Conservation (phyloP, 2,329 filamentous ascomycete species). For the Arthrobotrys sinensis region DNA sequence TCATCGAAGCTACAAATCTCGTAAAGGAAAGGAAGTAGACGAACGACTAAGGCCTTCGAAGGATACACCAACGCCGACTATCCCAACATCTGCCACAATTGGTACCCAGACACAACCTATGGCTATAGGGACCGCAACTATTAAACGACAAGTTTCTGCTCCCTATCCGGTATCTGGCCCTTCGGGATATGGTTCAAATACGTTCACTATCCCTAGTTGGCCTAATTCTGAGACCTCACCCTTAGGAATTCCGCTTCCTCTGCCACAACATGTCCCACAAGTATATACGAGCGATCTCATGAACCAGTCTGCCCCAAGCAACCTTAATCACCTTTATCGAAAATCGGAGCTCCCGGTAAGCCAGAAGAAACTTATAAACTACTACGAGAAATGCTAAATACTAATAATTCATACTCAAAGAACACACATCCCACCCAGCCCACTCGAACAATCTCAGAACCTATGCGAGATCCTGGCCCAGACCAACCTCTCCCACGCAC, state of each 20-base stretch:
- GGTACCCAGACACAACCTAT: constrained; percentile 36
- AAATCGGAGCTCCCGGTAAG: constrained; percentile 40
- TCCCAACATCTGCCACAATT: constrained; percentile 39
- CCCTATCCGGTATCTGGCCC: background rate
- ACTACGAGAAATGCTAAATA: background rate
- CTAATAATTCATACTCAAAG: constrained; percentile 20
- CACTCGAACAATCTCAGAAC: constrained; percentile 35
- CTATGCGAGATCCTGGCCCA: constrained; percentile 44
- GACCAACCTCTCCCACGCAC: constrained; percentile 50
- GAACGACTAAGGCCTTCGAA: constrained; percentile 7
- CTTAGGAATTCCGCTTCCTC: constrained; percentile 29
- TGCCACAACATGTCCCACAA: constrained; percentile 39
- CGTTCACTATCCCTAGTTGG: constrained; percentile 6
- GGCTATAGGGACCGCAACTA: constrained; percentile 14
- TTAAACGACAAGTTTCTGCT: constrained; percentile 10
- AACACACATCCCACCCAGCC: constrained; percentile 6
- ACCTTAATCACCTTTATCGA: constrained; percentile 44
- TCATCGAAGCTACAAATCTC: constrained; percentile 47
- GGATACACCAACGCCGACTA: background rate
- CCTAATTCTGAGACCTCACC: constrained; percentile 19
- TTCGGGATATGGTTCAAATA: background rate
- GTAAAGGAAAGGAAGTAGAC: constrained; percentile 27
- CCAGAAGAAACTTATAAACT: background rate
- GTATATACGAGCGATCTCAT: constrained; percentile 54
- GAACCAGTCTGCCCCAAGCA: constrained; percentile 45